phyloP scores from a whole-genome alignment of 164 flowering plant genomes.

The Magnolia changhungtana region DNA sequence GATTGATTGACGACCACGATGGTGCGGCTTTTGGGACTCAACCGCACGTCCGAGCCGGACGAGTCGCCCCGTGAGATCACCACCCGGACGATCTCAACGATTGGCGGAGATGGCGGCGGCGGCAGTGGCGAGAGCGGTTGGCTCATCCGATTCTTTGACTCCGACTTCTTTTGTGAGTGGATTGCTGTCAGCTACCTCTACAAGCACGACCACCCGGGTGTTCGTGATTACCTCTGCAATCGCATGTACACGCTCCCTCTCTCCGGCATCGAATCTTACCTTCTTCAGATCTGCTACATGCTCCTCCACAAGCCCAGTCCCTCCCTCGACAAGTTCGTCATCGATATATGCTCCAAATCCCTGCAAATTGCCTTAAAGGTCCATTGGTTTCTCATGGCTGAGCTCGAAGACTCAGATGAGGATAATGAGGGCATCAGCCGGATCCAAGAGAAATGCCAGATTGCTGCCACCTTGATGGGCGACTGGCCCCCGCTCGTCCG shows the following conservation, averaged over 20 bases:
- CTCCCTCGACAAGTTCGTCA: slow-evolving; percentile 95
- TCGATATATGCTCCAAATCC: slow-evolving; percentile 85
- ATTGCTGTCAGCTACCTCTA: slow-evolving; percentile 97
- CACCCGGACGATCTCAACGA: slow-evolving; percentile 35
- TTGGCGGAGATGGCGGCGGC: slow-evolving; percentile 37
- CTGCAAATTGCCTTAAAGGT: slow-evolving; percentile 84
- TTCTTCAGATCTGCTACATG: slow-evolving; percentile 95
- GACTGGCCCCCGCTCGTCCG: slow-evolving; percentile 85
- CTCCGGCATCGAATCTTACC: slow-evolving; percentile 86
- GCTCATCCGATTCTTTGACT: slow-evolving; percentile 94
- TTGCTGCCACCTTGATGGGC: slow-evolving; percentile 90
- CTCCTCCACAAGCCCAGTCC: slow-evolving; percentile 96
- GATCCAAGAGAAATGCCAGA: slow-evolving; percentile 97
- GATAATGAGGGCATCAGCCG: slow-evolving; percentile 91
- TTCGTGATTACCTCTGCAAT: slow-evolving; percentile 90
- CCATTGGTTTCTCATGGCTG: slow-evolving; percentile 95
- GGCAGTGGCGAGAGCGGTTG: slow-evolving; percentile 70
- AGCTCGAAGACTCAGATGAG: slow-evolving; percentile 88
- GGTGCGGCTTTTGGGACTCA: slow-evolving; percentile 79
- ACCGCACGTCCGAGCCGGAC: slow-evolving; percentile 38
- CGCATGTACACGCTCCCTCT: slow-evolving; percentile 94
- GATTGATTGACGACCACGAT: slow-evolving; percentile 23
- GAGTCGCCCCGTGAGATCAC: slow-evolving; percentile 84
- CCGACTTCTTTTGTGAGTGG: slow-evolving; percentile 99
- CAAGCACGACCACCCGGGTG: slow-evolving; percentile 94